Conservation (phyloP, 2,329 filamentous ascomycete species). For the Pseudocercospora crystallina region DNA sequence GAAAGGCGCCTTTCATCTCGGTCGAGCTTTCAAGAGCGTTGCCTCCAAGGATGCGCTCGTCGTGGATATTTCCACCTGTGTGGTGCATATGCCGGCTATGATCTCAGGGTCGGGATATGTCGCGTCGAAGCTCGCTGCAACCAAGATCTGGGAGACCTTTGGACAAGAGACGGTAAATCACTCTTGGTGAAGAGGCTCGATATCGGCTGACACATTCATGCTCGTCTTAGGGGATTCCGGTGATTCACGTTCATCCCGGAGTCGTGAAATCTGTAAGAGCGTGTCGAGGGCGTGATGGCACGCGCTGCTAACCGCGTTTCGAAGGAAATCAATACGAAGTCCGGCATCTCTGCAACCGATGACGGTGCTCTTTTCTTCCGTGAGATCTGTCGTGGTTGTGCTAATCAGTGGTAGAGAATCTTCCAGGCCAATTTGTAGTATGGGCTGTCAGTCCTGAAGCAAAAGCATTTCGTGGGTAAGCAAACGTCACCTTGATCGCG, state of each 20-base stretch:
- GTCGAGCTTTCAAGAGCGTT: slow-evolving; percentile 22
- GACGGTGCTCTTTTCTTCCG: background rate
- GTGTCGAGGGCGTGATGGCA: background rate
- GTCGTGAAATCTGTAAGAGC: background rate
- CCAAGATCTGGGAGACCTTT: slow-evolving; percentile 42
- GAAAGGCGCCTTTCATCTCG: slow-evolving; percentile 32
- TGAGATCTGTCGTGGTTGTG: background rate
- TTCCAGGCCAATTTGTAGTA: slow-evolving; percentile 26
- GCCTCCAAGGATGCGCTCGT: slow-evolving; percentile 20
- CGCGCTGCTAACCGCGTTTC: background rate
- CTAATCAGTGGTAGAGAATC: background rate
- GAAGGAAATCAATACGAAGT: background rate
- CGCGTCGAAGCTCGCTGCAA: slow-evolving; percentile 36
- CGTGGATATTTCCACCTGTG: slow-evolving; percentile 4
- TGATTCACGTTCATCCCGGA: background rate
- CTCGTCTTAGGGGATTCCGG: slow-evolving; percentile 16
- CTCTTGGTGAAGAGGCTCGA: slow-evolving; percentile 37
- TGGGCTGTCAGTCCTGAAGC: slow-evolving; percentile 42
- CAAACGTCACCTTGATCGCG: too few species aligned
- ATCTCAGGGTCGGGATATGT: slow-evolving; percentile 31
- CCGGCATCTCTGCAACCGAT: background rate
- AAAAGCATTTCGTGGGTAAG: slow-evolving; percentile 40
- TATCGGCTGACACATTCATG: slow-evolving; percentile 41
- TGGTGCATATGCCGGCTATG: slow-evolving; percentile 20
- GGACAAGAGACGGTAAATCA: slow-evolving; percentile 36